phyloP scores from a whole-genome alignment of 1,139 yeast genomes.

The Diutina siamensis region DNA sequence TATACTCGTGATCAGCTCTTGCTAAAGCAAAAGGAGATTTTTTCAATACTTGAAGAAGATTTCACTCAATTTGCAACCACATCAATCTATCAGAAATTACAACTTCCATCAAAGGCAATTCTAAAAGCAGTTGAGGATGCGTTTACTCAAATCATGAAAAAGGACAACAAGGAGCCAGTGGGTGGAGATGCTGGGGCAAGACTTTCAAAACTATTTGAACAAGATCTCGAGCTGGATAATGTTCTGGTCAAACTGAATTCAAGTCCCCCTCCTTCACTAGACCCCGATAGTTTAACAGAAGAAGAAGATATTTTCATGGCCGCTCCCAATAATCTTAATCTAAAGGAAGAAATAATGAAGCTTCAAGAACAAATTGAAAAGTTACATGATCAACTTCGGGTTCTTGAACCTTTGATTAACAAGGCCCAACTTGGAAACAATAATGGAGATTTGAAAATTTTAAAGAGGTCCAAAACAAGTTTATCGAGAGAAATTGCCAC shows the following conservation, averaged over 20 bases:
- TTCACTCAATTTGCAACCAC: conserved; percentile 14
- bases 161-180: not conserved
- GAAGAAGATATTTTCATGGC: conserved; percentile 26
- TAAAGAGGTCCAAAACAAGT: conserved; percentile 54
- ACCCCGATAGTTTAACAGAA: not conserved
- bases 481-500: conserved; percentile 58
- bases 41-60: not conserved
- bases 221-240: not conserved
- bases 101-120: conserved; percentile 12
- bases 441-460: conserved; percentile 51
- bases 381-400: conserved; percentile 48
- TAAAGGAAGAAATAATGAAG: conserved; percentile 53
- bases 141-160: conserved; percentile 45
- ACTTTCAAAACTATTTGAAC: conserved; percentile 9
- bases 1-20: conserved; percentile 36
- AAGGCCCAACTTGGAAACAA: conserved; percentile 83
- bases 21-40: conserved; percentile 13
- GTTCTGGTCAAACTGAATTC: not conserved
- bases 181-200: conserved; percentile 20
- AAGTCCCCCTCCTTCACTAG: not conserved
- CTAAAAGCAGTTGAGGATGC: conserved; percentile 46
- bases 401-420: conserved; percentile 53
- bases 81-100: conserved; percentile 19
- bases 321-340: conserved; percentile 58
- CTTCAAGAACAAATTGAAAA: conserved; percentile 49